phyloP scores from a whole-genome alignment of 495 filamentous ascomycete species.

The Daldinia vernicosa region DNA sequence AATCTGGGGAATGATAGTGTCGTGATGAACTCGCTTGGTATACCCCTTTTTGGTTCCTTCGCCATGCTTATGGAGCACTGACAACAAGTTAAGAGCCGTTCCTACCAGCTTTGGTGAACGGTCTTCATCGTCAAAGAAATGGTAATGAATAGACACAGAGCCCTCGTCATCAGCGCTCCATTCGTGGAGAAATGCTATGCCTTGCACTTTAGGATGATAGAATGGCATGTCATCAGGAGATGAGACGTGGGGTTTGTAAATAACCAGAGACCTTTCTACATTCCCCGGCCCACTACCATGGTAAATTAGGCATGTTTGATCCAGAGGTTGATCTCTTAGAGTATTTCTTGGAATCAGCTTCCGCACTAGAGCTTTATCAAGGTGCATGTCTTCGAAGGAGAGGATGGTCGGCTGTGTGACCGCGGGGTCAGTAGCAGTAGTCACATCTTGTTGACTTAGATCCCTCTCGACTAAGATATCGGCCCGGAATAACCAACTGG shows the following conservation, averaged over 20 bases:
- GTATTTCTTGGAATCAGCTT: conserved; percentile 84
- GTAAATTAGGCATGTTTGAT: conserved; percentile 84
- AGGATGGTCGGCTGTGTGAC: conserved; percentile 50
- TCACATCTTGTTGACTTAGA: conserved; percentile 26
- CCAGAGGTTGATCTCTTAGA: conserved; percentile 72
- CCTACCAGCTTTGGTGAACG: conserved; percentile 66
- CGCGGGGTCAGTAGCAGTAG: conserved; percentile 24
- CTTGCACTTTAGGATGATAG: conserved; percentile 82
- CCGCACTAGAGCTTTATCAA: conserved; percentile 71
- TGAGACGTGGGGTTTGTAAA: conserved; percentile 79
- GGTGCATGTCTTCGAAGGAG: conserved; percentile 60
- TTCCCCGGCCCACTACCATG: conserved; percentile 38
- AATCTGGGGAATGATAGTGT: conserved; percentile 77
- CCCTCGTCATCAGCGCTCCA: conserved; percentile 57
- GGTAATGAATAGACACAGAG: conserved; percentile 72
- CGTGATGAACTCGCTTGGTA: conserved; percentile 78
- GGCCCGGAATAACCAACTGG: conserved; percentile 82
- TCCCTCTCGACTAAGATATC: conserved; percentile 73
- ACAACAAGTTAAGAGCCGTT: conserved; percentile 74
- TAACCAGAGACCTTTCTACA: conserved; percentile 63
- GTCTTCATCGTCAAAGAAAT: conserved; percentile 62
- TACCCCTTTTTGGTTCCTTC: conserved; percentile 69
- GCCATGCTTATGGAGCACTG: conserved; percentile 79
- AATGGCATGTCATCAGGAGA: conserved; percentile 73
- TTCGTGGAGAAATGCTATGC: conserved; percentile 77